Evolutionary conservation across 2,329 filamentous ascomycete genomes (phyloP).

Genomic region (Anisogramma anomala): DNA sequence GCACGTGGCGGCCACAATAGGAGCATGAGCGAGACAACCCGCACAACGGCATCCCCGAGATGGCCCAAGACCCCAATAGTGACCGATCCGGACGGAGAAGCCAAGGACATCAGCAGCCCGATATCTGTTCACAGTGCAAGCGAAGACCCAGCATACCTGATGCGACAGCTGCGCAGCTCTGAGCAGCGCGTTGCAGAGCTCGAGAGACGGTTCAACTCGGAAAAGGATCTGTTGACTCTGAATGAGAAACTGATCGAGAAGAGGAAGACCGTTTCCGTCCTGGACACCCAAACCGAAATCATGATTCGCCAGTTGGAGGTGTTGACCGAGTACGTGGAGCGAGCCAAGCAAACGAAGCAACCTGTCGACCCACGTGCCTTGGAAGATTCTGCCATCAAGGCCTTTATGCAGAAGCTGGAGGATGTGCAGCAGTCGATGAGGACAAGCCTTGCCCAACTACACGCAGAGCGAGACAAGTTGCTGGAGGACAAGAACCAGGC

Average conservation of each 20-base stretch:
- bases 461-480: constrained; percentile 65
- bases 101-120: constrained; percentile 60
- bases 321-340: constrained; percentile 76
- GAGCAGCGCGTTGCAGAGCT: constrained; percentile 81
- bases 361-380: constrained; percentile 71
- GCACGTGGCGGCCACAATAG: constrained; percentile 40
- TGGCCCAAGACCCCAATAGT: constrained; percentile 57
- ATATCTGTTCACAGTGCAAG: constrained; percentile 46
- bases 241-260: constrained; percentile 87
- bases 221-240: constrained; percentile 58
- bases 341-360: constrained; percentile 70
- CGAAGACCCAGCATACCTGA: constrained; percentile 57
- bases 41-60: constrained; percentile 51
- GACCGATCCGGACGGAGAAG: constrained; percentile 38
- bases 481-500: constrained; percentile 76
- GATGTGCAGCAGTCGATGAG: constrained; percentile 49
- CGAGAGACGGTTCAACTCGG: constrained; percentile 60
- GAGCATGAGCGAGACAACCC: constrained; percentile 57
- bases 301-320: constrained; percentile 87
- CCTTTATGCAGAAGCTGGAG: constrained; percentile 67
- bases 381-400: constrained; percentile 83
- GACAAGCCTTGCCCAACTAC: constrained; percentile 45
- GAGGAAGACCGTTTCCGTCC: constrained; percentile 84
- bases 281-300: constrained; percentile 91
- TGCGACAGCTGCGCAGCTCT: constrained; percentile 66